Conservation (phyloP, 2,329 filamentous ascomycete species). For the Xylaria sp. region DNA sequence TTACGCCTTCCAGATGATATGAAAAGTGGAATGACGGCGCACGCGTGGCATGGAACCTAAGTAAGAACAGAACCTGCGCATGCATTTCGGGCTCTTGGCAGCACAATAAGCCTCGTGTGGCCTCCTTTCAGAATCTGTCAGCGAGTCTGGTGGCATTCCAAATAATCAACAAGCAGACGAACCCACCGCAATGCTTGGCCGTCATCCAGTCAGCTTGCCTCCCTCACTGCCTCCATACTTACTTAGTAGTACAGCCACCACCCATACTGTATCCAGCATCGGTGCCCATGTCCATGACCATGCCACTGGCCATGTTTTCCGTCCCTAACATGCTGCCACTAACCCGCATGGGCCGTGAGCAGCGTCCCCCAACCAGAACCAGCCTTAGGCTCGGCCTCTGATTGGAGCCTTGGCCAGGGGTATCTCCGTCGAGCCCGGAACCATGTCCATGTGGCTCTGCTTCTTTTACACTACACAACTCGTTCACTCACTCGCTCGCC, state of each 20-base stretch:
- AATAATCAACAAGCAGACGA: conserved; percentile 28
- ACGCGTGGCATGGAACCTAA: conserved; percentile 26
- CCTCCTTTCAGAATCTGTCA: conserved; percentile 34
- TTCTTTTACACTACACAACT: conserved; percentile 1
- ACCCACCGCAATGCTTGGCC: conserved; percentile 28
- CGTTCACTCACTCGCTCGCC: neutral
- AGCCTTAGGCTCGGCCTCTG: conserved; percentile 14
- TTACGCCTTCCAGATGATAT: conserved; percentile 4
- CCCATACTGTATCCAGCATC: conserved; percentile 30
- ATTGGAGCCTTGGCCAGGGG: conserved; percentile 33
- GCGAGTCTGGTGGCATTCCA: conserved; percentile 37
- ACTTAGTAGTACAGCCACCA: conserved; percentile 27
- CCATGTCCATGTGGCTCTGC: conserved; percentile 36
- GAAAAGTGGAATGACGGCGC: conserved; percentile 26
- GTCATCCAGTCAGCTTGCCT: conserved; percentile 36
- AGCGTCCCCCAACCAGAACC: conserved; percentile 3
- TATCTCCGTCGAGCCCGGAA: conserved; percentile 25
- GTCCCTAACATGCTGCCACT: conserved; percentile 26
- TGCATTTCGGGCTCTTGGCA: conserved; percentile 34
- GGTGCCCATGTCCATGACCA: conserved; percentile 1
- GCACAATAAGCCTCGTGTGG: conserved; percentile 39
- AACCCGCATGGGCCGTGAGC: conserved; percentile 24
- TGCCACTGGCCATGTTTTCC: conserved; percentile 4
- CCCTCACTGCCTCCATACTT: conserved; percentile 16
- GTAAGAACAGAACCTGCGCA: conserved; percentile 33